Evolutionary conservation across 1,139 yeast genomes (phyloP), one percentile per base, ranked within the genome.

Genomic region (Pichia sp.): DNA sequence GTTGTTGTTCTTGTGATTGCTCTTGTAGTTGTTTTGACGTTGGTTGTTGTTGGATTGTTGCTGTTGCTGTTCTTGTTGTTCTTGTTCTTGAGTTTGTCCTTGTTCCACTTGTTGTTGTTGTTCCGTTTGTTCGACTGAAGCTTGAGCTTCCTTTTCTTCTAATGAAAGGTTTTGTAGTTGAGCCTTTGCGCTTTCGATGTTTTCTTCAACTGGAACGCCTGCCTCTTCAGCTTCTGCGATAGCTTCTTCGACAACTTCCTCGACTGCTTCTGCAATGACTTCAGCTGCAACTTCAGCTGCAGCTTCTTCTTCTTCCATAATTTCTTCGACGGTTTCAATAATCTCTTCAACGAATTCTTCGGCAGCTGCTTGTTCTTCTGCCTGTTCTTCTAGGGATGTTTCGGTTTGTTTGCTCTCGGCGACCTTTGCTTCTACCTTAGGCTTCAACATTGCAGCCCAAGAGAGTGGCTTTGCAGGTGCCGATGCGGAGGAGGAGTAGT

Each of bases 391-490:
- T n/a, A 29, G 34, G 24, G 32, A 39, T 21, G 11, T 32, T 28
- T 37, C 42, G 30, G 31, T 34, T 37, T 13, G 13, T 5, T 28
- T 14, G 11, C 22, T 27, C 17, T 35, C 38, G 30, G 35, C 36
- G 11, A 46, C 37, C 31, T 50, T 51, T 40, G 47, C 51, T 21
- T 37, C 30, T n/a, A n/a, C 21, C 18, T 29, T 27, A 17, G 48
- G 49, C 27, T 46, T 50, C 24, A 37, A 35, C 17, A 42, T 42
- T 22, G 46, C 46, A 16, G 53, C 52, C 49, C 64, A 47, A 55
- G 64, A 28, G 42, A 51, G 43, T 37, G 71, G 69, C 29, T 38
- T 42, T 29, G n/a, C n/a, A n/a, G n/a, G n/a, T n/a, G n/a, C n/a
- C n/a, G n/a, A n/a, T n/a, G n/a, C n/a, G n/a, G n/a, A n/a, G n/a